Conservation (phyloP, 2,329 filamentous ascomycete species). For the Elsinoe ampelina region DNA sequence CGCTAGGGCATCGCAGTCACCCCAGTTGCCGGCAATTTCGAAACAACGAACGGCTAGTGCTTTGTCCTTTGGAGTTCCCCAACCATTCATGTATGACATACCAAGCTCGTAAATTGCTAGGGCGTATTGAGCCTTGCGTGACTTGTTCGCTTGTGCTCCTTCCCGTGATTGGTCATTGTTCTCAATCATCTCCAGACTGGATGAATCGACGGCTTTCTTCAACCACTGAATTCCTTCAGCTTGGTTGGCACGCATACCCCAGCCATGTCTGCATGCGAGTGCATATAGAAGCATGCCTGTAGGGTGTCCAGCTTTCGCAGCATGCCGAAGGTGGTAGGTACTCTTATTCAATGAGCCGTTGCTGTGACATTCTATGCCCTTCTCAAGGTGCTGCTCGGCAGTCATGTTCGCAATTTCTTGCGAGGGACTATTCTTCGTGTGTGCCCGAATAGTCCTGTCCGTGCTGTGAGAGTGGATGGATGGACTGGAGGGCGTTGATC, state of each 20-base stretch:
- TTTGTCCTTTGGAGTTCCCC: slow-evolving; percentile 93
- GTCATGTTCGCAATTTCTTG: slow-evolving; percentile 52
- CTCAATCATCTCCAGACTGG: slow-evolving; percentile 72
- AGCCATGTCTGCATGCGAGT: slow-evolving; percentile 87
- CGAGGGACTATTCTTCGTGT: slow-evolving; percentile 28
- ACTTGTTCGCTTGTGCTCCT: slow-evolving; percentile 55
- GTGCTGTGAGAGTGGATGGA: slow-evolving; percentile 30
- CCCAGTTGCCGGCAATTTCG: slow-evolving; percentile 92
- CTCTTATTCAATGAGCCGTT: slow-evolving; percentile 82
- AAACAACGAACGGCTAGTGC: slow-evolving; percentile 81
- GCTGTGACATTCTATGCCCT: slow-evolving; percentile 85
- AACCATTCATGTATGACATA: slow-evolving; percentile 95
- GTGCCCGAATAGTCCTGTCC: slow-evolving; percentile 36
- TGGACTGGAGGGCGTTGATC: slow-evolving; percentile 22
- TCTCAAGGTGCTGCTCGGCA: slow-evolving; percentile 78
- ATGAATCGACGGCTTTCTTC: slow-evolving; percentile 77
- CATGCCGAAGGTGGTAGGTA: slow-evolving; percentile 87
- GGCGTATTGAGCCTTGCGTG: slow-evolving; percentile 85
- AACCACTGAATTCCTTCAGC: slow-evolving; percentile 87
- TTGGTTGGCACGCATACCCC: slow-evolving; percentile 93
- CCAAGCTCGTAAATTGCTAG: slow-evolving; percentile 93
- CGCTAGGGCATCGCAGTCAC: slow-evolving; percentile 84
- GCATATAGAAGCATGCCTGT: slow-evolving; percentile 96
- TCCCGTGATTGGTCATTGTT: slow-evolving; percentile 50
- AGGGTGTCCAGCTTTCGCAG: slow-evolving; percentile 74